These are phyloP conservation scores for Furcasterigmium furcatum DNA, from an alignment of 2,329 filamentous ascomycete species.

Conservation along the genomic window DNA sequence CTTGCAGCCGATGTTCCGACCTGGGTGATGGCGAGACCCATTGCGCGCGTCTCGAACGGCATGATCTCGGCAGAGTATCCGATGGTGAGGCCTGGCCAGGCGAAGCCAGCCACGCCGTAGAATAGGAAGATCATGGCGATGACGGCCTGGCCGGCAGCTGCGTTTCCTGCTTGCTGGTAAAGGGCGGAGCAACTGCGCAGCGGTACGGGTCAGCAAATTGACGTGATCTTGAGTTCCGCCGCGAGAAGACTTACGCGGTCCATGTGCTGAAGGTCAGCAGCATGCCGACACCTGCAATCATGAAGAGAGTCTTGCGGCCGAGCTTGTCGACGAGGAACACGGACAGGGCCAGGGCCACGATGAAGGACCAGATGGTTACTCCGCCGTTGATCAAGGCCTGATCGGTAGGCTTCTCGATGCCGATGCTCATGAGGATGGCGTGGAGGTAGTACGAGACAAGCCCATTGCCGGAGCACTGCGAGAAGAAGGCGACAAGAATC, in stretches of 20 bases:
- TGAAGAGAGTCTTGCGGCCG: constrained; percentile 18
- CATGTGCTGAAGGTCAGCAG: constrained; percentile 19
- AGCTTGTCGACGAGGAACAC: constrained; percentile 22
- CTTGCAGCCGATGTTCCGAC: constrained; percentile 10
- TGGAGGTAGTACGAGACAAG: constrained; percentile 35
- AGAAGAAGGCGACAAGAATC: constrained; percentile 28
- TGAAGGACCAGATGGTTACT: constrained; percentile 20
- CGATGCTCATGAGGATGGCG: constrained; percentile 23
- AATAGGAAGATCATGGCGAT: constrained; percentile 26
- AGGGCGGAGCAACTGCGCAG: neutral
- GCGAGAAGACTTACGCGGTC: constrained; percentile 42
- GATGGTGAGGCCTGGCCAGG: constrained; percentile 44
- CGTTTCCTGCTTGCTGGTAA: constrained; percentile 58
- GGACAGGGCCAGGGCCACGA: constrained; percentile 18
- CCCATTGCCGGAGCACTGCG: constrained; percentile 21
- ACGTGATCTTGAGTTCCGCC: no score
- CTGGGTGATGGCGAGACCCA: constrained; percentile 11
- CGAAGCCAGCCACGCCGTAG: constrained; percentile 30
- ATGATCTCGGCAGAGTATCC: constrained; percentile 18
- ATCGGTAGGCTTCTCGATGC: constrained; percentile 25
- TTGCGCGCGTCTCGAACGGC: constrained; percentile 12
- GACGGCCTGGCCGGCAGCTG: constrained; percentile 71
- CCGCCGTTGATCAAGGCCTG: constrained; percentile 34
- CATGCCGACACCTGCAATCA: constrained; percentile 17
- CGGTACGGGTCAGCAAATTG: no score